phyloP scores from a whole-genome alignment of 2,329 filamentous ascomycete species.

The Cladosporium oxysporum region DNA sequence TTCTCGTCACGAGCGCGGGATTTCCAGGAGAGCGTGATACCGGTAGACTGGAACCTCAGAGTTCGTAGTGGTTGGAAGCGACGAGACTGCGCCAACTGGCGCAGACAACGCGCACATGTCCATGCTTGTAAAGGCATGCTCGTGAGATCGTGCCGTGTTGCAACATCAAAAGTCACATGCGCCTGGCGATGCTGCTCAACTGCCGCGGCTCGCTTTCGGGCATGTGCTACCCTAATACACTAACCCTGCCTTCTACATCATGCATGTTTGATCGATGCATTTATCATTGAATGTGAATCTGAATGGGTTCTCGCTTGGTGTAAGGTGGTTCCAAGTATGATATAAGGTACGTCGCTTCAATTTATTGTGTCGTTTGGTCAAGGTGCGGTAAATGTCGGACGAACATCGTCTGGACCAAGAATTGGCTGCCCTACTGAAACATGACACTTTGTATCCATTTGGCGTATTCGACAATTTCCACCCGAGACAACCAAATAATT shows the following conservation, averaged over 20 bases:
- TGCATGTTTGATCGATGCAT: not conserved
- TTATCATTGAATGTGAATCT: not conserved
- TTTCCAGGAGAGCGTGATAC: not conserved
- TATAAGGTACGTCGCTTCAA: not conserved
- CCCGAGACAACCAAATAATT: not conserved
- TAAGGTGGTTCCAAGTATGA: not conserved
- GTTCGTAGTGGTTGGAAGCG: slow-evolving; percentile 8
- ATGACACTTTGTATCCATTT: not conserved
- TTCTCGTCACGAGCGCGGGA: not conserved
- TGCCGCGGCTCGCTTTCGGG: not conserved
- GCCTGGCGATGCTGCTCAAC: not conserved
- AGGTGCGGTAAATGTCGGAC: not conserved
- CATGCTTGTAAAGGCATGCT: slow-evolving; percentile 16
- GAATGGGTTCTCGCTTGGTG: not conserved
- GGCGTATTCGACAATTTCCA: not conserved
- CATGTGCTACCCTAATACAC: not conserved
- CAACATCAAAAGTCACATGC: slow-evolving; percentile 6
- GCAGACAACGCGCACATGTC: slow-evolving; percentile 17
- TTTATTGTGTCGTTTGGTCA: not conserved
- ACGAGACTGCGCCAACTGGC: slow-evolving; percentile 5
- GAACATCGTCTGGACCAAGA: not conserved
- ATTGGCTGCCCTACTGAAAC: not conserved
- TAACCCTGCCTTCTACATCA: not conserved
- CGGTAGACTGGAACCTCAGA: not conserved
- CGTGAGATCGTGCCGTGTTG: not conserved